A percentile compares a stretch with the other conserved stretches of the same genome.
Conservation (phyloP, 208 protist genomes). For the Trypanosoma rangeli region DNA sequence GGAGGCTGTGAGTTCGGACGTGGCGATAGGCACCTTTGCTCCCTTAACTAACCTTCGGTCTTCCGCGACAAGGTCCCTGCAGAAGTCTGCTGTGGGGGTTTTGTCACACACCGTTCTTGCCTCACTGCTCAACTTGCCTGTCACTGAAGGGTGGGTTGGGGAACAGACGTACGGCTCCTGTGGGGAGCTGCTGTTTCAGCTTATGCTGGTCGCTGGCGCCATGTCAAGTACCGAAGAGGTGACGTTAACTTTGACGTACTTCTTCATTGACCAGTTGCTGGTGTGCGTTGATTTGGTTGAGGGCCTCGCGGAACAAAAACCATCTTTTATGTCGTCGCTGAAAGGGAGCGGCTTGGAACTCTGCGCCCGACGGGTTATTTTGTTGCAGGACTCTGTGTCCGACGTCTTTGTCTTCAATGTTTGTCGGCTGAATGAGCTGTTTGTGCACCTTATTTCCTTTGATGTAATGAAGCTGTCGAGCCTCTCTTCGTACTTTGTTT, state of each 20-base stretch:
- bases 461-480: slow-evolving; percentile 74
- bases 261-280: slow-evolving; percentile 64
- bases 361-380: not conserved
- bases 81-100: slow-evolving; percentile 34
- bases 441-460: slow-evolving; percentile 82
- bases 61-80: not conserved
- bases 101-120: slow-evolving; percentile 51
- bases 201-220: slow-evolving; percentile 60
- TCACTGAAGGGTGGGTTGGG: slow-evolving; percentile 44
- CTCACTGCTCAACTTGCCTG: slow-evolving; percentile 53
- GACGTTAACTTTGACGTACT: slow-evolving; percentile 58
- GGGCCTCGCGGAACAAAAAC: not conserved
- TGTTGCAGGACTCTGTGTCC: not conserved
- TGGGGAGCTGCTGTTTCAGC: slow-evolving; percentile 79
- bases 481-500: slow-evolving; percentile 56
- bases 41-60: not conserved
- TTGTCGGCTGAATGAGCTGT: slow-evolving; percentile 68
- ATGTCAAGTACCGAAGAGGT: slow-evolving; percentile 42
- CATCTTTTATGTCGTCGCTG: not conserved
- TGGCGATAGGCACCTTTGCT: not conserved
- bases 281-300: slow-evolving; percentile 35
- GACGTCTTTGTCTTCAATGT: slow-evolving; percentile 84
- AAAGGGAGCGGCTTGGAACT: not conserved
- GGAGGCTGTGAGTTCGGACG: not conserved
- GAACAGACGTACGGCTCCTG: slow-evolving; percentile 72